A percentile compares a stretch with the other conserved stretches of the same genome.
Evolutionary conservation across 2,329 filamentous ascomycete genomes (phyloP).

Genomic region (Trichoderma sp.): DNA sequence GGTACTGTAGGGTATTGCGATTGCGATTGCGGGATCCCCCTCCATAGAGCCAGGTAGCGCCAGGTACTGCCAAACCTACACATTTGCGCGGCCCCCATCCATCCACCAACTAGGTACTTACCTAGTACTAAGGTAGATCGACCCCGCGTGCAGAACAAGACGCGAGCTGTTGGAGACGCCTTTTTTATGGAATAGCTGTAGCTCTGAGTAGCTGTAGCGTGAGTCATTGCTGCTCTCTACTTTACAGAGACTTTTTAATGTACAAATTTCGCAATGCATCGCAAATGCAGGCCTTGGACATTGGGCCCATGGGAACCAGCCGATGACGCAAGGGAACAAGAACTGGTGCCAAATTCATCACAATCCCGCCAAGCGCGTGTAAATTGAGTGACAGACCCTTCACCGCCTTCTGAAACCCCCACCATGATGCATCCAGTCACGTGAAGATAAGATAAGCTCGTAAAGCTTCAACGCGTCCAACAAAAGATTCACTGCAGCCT

Average conservation of each 20-base stretch:
- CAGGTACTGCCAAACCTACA: constrained; percentile 15
- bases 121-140: background rate
- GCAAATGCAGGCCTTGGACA: background rate
- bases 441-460: constrained; percentile 33
- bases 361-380: background rate
- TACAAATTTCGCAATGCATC: background rate
- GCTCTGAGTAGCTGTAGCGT: background rate
- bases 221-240: background rate
- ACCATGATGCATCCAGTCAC: constrained; percentile 24
- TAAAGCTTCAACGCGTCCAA: constrained; percentile 9
- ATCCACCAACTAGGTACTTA: background rate
- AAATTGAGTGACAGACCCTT: background rate
- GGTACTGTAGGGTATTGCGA: background rate
- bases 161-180: background rate
- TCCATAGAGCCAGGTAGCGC: background rate
- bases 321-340: constrained; percentile 7
- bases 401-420: constrained; percentile 10
- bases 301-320: background rate
- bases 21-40: background rate
- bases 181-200: background rate
- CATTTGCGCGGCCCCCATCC: constrained; percentile 8
- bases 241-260: background rate
- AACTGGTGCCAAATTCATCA: background rate
- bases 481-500: constrained; percentile 6
- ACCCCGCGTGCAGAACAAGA: constrained; percentile 2